These are phyloP conservation scores for Leccinum arenicola DNA, from an alignment of 768 basidiomycete genomes.

Conservation along the genomic window DNA sequence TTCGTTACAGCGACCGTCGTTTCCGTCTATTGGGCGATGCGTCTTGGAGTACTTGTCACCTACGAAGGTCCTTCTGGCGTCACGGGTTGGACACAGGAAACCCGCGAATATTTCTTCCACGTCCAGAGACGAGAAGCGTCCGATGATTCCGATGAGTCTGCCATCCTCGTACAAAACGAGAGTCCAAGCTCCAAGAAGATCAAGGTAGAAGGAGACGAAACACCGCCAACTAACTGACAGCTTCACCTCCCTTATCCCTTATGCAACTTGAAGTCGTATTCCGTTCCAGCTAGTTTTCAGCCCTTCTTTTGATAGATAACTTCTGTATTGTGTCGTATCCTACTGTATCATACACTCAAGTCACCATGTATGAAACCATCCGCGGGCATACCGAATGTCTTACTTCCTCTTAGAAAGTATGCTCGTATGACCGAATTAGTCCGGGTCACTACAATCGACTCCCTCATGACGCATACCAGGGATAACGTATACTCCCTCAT, in stretches of 20 bases:
- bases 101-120: slow-evolving; percentile 21
- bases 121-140: slow-evolving; percentile 15
- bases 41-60: slow-evolving; percentile 36
- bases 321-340: background rate
- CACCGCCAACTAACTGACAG: background rate
- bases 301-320: background rate
- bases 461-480: too few species aligned
- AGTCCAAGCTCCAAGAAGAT: slow-evolving; percentile 16
- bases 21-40: slow-evolving; percentile 32
- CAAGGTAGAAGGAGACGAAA: slow-evolving; percentile 26
- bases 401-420: background rate
- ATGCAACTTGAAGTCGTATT: background rate
- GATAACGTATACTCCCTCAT: too few species aligned
- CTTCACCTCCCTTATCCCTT: background rate
- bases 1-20: slow-evolving; percentile 32
- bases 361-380: slow-evolving; percentile 5
- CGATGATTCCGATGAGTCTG: slow-evolving; percentile 26
- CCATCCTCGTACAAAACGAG: slow-evolving; percentile 21
- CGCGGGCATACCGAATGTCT: slow-evolving; percentile 2
- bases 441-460: too few species aligned
- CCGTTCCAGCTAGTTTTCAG: background rate
- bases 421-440: background rate
- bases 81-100: slow-evolving; percentile 31
- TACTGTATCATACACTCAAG: slow-evolving; percentile 16
- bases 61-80: slow-evolving; percentile 32